phyloP scores from a whole-genome alignment of 768 basidiomycete genomes.

The Trametes sanguinea region DNA sequence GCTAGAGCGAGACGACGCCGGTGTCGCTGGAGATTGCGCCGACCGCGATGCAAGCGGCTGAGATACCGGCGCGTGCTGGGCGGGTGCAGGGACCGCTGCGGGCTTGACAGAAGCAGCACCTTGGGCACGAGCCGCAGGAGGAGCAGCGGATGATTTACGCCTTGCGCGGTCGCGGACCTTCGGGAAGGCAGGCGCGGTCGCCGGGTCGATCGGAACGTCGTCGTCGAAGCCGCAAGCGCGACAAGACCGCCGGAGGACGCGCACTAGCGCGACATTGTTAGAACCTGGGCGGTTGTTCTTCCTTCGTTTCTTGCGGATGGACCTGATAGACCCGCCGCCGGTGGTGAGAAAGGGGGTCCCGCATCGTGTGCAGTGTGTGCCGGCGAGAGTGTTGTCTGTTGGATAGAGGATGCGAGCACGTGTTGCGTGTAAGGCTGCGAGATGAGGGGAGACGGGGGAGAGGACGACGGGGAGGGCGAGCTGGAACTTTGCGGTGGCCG shows the following conservation, averaged over 20 bases:
- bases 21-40: neutral
- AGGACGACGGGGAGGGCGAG: slow-evolving; percentile 51
- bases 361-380: slow-evolving; percentile 52
- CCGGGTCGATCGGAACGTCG: slow-evolving; percentile 28
- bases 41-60: slow-evolving; percentile 5
- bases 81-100: neutral
- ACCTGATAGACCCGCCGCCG: slow-evolving; percentile 39
- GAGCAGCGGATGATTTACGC: neutral
- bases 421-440: slow-evolving; percentile 63
- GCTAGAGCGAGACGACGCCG: slow-evolving; percentile 16
- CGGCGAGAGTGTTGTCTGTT: slow-evolving; percentile 23
- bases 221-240: slow-evolving; percentile 31
- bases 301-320: slow-evolving; percentile 36
- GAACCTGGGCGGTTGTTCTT: slow-evolving; percentile 5
- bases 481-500: slow-evolving; percentile 32
- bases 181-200: slow-evolving; percentile 24
- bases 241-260: slow-evolving; percentile 31
- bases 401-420: slow-evolving; percentile 38
- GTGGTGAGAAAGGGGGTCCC: slow-evolving; percentile 50
- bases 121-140: neutral
- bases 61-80: slow-evolving; percentile 9
- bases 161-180: slow-evolving; percentile 22
- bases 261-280: neutral
- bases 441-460: slow-evolving; percentile 51
- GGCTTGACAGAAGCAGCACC: slow-evolving; percentile 3